phyloP scores from a whole-genome alignment of 2,329 filamentous ascomycete genomes.

The Metarhizium sp. region DNA sequence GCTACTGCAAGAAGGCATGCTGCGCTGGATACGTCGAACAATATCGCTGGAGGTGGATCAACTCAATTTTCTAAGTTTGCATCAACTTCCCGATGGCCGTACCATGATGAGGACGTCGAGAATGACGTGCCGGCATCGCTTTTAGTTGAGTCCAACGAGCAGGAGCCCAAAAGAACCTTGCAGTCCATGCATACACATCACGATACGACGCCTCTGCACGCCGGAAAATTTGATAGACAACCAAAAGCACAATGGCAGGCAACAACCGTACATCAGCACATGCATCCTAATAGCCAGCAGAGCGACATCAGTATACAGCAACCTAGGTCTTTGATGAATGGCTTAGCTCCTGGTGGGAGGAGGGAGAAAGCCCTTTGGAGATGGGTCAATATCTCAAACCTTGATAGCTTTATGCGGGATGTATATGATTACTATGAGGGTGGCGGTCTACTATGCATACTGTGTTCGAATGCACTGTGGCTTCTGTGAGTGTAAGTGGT shows the following conservation, averaged over 20 bases:
- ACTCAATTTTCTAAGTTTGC: neutral
- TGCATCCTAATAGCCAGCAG: constrained; percentile 31
- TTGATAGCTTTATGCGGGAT: constrained; percentile 76
- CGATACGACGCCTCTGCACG: neutral
- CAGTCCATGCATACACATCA: neutral
- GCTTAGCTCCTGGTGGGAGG: constrained; percentile 23
- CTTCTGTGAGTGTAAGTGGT: constrained; percentile 50
- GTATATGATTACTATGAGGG: constrained; percentile 83
- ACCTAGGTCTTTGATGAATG: constrained; percentile 19
- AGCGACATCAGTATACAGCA: constrained; percentile 7
- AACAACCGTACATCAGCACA: constrained; percentile 39
- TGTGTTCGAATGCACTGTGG: constrained; percentile 62
- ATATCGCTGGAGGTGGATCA: constrained; percentile 8
- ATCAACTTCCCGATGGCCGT: constrained; percentile 13
- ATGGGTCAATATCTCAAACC: constrained; percentile 84
- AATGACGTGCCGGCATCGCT: constrained; percentile 58
- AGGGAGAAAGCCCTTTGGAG: constrained; percentile 78
- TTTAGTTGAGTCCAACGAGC: constrained; percentile 43
- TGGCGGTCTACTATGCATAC: constrained; percentile 76
- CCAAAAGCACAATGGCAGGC: constrained; percentile 46
- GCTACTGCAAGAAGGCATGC: constrained; percentile 36
- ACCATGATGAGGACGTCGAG: constrained; percentile 39
- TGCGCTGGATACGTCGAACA: constrained; percentile 29
- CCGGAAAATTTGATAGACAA: constrained; percentile 8
- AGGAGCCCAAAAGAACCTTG: neutral